Base-by-base conservation (phyloP, 148 eudicot genomes). In the Rhododendron vialii region DNA sequence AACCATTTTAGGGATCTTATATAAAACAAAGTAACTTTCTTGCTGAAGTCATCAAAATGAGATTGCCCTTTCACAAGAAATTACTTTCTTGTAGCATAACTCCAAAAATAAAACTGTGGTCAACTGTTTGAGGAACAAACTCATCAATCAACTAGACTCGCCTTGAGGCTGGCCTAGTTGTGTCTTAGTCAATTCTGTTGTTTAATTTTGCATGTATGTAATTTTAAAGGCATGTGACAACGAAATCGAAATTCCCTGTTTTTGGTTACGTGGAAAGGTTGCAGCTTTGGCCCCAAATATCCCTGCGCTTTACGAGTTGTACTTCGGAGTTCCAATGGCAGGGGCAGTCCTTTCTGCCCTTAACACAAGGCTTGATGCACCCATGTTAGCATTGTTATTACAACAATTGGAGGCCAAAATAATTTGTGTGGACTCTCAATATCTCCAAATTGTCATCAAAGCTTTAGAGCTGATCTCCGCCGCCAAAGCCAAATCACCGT, bases 241-340 rank as follows among this genome's bases (percentile, higher is more conserved):
- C 20, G 14, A 13, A 14, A 1, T 33, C 33, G 36, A 28, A 71
- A 71, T 4, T 41, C 71, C 69, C 36, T 26, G 7, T 45, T 20
- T 50, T 43, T 77, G 17, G 2, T 33, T 28, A 11, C 41, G 14
- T 78, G 65, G n/a, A 22, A 43, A 43, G 89, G 88, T 83, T 82
- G 90, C 80, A 63, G 87, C 87, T 18, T 38, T 90, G 45, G 90
- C 91, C 15, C 90, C 91, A 47, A 90, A 90, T 28, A 80, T 88
- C 12, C 91, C 90, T 63, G 91, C 86, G 63, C 87, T 86, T 11
- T 88, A 90, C 73, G 91, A 90, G 88, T 83, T 90, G 80, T 87
- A 90, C 84, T 90, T 90, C 51, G 90, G 38, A 1, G 90, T 88
- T 24, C 91, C 91, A 82, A 90, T 90, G 91, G 86, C 87, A 4